Base-by-base conservation (phyloP, 1,139 yeast genomes). In the Suzukiozyma palmioleophila region DNA sequence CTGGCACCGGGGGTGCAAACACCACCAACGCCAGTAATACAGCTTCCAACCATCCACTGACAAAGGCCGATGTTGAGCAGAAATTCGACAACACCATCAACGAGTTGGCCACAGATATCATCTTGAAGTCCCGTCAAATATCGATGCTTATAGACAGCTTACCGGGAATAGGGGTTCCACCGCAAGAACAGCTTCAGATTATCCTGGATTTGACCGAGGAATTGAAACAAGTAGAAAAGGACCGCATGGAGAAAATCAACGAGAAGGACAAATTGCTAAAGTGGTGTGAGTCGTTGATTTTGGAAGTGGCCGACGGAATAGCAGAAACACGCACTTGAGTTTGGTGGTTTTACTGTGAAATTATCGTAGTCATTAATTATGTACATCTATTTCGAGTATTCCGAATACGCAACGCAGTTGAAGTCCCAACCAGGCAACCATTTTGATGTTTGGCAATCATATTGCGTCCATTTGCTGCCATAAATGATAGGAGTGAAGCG, bases 81-180 rank as follows among this genome's bases (percentile, higher is more conserved):
- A 53, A 55, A 29, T 82, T 81, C 52, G 69, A 69, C 13, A 75
- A 73, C 35, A 80, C 85, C 9, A 66, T 84, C 32, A 81, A 80
- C 50, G 94, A 84, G 52, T 69, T 92, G 14, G 79, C 96, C 2
- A 79, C 85, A 0, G 97, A 92, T 56, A 76, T 92, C 14, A 86
- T 90, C 21, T 64, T 88, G 43, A 89, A 90, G 54, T 79, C 95
- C 3, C 75, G 95, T 49, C 98, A 92, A 57, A 86, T 90, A 13
- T 78, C 87, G 37, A 80, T 85, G 60, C 75, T 92, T 31, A 89
- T 92, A 26, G 95, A 87, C 55, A 80, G 95, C 2, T 66, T 92
- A 36, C 98, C 99, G 0, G 98, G 97, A 3, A 86, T 89, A 2
- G 96, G 95, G 11, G 89, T 85, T 1, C 79, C 90, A 2, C 87